Base-by-base conservation (phyloP, 768 basidiomycete species). In the Lactifluus pinguis region DNA sequence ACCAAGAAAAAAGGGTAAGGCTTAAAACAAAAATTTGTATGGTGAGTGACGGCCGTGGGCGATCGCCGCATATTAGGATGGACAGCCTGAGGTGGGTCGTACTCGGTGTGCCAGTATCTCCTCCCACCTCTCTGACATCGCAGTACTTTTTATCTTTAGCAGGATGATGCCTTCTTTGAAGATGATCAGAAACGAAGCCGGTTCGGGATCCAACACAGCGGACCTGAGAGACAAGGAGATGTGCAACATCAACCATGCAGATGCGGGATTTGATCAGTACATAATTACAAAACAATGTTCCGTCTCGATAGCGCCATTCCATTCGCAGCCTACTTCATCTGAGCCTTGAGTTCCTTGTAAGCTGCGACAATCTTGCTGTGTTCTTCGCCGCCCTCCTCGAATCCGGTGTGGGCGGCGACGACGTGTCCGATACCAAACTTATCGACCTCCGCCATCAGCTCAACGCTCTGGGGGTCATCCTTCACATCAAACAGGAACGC, bases 391-490 rank as follows among this genome's bases (percentile, higher is more conserved):
- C 62, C 70, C 8, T 60, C 59, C 21, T 61, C 61, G 36, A 72
- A 72, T 17, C 68, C 74, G 0, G 72, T 72, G 10, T 71, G 49
- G 54, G 75, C 71, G 10, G 54, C 60, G 8, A 74, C 63, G 10
- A 68, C 69, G 38, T 62, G 65, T 34, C 62, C 69, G n/a, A 74
- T 58, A 4, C 75, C 74, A 57, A 59, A 55, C 38, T 68, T 56
- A 25, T 62, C 38, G 3, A 75, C 55, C 53, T 68, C 68, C 53
- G 68, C 64, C 51, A 66, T 68, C 48, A 73, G 66, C 63, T 73
- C 69, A 58, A 66, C 69, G 55, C 70, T 71, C 60, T 74, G 72
- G 52, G 70, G 66, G 67, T 76, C 74, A 9, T 72, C 70, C 32
- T 71, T 65, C n/a, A 63, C 52, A 56, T 72, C 69, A 50, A 69